Evolutionary conservation across 2,329 filamentous ascomycete genomes (phyloP), one percentile per base, ranked within the genome.

Genomic region (Podosphaera leucotricha): DNA sequence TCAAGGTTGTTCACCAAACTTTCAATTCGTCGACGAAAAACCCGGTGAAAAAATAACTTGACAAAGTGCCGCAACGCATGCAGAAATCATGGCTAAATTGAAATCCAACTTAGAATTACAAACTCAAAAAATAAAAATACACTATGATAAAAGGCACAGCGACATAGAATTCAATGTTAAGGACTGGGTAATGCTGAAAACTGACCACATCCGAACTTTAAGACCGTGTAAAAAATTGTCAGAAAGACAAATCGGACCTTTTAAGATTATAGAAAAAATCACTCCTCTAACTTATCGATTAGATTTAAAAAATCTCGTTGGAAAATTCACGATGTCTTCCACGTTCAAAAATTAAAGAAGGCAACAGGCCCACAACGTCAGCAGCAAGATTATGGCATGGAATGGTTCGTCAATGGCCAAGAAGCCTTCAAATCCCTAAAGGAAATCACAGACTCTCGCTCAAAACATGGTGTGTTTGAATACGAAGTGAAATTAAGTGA

Each of bases 271-370:
- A n/a, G 5, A 38, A 16, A 38, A 40, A 19, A 35, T 24, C 20
- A 15, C 21, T 5, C n/a, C 13, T 15, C 20, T 38, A 13, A 46
- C 43, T 30, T 46, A 46, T 21, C 10, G 30, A 38, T 13, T 46
- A 15, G 13, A 35, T 6, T 20, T 46, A 24, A 38, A 19, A 19
- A 22, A 37, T 11, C 21, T 19, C 18, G 43, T 44, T 3, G 38
- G 33, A 22, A 41, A 18, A 46, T 44, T 2, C 35, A 46, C 37
- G 35, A 38, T 11, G n/a, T 37, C 7, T 46, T 46, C 18, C 41
- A 46, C 24, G 40, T 44, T 19, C 21, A 41, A 18, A 41, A 28
- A 18, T 28, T 41, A 11, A 15, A 41, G 26, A 41, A 41, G 24
- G 20, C 20, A n/a, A 41, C 2, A 3, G 2, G 13, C 7, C 21